Base-by-base conservation (phyloP, 257 asterid genomes). In the Solanum pimpinellifolium region DNA sequence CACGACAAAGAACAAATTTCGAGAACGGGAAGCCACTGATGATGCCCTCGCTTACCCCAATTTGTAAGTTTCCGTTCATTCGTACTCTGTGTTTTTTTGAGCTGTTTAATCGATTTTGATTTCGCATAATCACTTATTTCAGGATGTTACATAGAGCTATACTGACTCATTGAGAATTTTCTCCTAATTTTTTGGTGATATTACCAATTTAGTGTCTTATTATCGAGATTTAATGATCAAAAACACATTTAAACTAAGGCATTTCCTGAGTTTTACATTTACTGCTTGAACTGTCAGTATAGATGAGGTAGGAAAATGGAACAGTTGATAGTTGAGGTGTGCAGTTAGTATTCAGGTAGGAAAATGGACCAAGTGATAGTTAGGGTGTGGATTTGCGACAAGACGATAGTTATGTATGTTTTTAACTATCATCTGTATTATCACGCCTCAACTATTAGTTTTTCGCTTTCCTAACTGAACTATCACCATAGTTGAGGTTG, bases 11-110 rank as follows among this genome's bases (percentile, higher is more conserved):
- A 97, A 96, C 90, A 96, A 94, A 90, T 97, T 97, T 90, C 96
- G 98, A 31, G 95, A 95, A 89, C 99, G 99, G 47, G 95, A 95
- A 93, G 99, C 99, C 72, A 90, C 94, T 78, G 99, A 97, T 90
- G 99, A 97, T 86, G 91, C 98, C 88, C 92, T 93, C 68, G 98
- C 98, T 87, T 95, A 93, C 87, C 99, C 99, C 88, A 93, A 94
- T 93, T 90, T 95, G 99, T 97, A 91, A 87, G 98, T 86, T 42
- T 20, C 73, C 0, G 3, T 29, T 85, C 56, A 7, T 21, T 42
- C 70, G 72, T 0, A 59, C 84, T 74, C 9, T 73, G 0, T 15
- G 44, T 1, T 70, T 14, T 13, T 31, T 69, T 31, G 10, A 6
- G 31, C 9, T 46, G 6, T 85, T 87, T 91, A 84, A 12, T 44